phyloP scores from a whole-genome alignment of 169 alveolate species.

The Plasmodium billcollinsi region DNA sequence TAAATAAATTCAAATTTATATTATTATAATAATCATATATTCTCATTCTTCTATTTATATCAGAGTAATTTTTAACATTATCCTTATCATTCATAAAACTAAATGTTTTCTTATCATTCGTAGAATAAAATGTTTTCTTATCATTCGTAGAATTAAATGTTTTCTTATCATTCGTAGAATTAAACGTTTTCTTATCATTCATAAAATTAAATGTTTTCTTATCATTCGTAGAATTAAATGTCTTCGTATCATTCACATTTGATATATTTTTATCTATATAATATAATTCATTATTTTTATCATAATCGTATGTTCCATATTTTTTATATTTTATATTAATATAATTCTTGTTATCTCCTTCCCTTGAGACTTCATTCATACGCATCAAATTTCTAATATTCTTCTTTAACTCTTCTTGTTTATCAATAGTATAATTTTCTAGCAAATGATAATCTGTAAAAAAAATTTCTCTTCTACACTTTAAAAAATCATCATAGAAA shows the following conservation, averaged over 20 bases:
- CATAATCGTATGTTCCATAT: background rate
- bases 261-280: too few relatives aligned
- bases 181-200: too few relatives aligned
- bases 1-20: slow-evolving; percentile 5
- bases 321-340: background rate
- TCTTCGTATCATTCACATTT: too few relatives aligned
- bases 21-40: slow-evolving; percentile 15
- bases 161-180: too few relatives aligned
- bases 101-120: too few relatives aligned
- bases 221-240: too few relatives aligned
- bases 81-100: too few relatives aligned
- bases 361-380: background rate
- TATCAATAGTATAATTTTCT: background rate
- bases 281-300: too few relatives aligned
- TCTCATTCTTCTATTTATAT: background rate
- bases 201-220: too few relatives aligned
- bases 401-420: background rate
- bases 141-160: too few relatives aligned
- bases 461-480: slow-evolving; percentile 17
- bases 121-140: too few relatives aligned
- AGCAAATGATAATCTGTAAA: background rate
- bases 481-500: slow-evolving; percentile 26
- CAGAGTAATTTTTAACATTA: background rate
- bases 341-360: too few relatives aligned
- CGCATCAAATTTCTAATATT: background rate